Evolutionary conservation across 257 asterid genomes (phyloP), one percentile per base, ranked within the genome.

Genomic region (Rubia yunnanensis): DNA sequence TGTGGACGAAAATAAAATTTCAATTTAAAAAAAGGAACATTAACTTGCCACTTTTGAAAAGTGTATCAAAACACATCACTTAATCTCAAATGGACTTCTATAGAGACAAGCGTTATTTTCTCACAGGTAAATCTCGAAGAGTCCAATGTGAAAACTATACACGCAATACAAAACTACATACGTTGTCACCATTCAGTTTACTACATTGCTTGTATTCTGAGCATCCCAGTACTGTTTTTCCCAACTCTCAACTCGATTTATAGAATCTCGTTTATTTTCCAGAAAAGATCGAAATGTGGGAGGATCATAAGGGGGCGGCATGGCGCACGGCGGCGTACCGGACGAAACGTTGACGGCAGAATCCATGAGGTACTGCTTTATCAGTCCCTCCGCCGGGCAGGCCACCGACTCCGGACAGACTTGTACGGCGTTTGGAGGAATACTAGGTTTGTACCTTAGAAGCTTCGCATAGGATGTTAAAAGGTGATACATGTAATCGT

Each of bases 401-500:
- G 83, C 94, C 86, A 91, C 71, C 7, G 75, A 30, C 55, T 91
- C 96, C 0, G 94, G 80, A 57, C 98, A 91, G 38, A 91, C 79
- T 26, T 91, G 88, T 2, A 82, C 75, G 0, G 95, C 95, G n/a
- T 41, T 67, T 46, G 24, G 24, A 22, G 98, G 88, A 54, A 84
- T 52, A 0, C 73, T 61, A 10, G 98, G 96, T 77, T 83, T 85
- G 88, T 80, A 91, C 8, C 34, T 88, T 46, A 91, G 62, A 24
- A 91, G 91, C 88, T 84, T 91, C 0, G 91, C 73, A 1, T 91
- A 91, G 63, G 78, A 84, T 18, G 68, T 80, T 70, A 91, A 68
- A 30, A 86, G 80, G 64, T 88, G 97, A 74, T 84, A 84, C 94
- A 91, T 91, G 86, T 88, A 91, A 71, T 91, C 98, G 26, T 91